Evolutionary conservation across 176 grass and related monocot genomes (phyloP), one percentile per base, ranked within the genome.

Genomic region (Avena eriantha): DNA sequence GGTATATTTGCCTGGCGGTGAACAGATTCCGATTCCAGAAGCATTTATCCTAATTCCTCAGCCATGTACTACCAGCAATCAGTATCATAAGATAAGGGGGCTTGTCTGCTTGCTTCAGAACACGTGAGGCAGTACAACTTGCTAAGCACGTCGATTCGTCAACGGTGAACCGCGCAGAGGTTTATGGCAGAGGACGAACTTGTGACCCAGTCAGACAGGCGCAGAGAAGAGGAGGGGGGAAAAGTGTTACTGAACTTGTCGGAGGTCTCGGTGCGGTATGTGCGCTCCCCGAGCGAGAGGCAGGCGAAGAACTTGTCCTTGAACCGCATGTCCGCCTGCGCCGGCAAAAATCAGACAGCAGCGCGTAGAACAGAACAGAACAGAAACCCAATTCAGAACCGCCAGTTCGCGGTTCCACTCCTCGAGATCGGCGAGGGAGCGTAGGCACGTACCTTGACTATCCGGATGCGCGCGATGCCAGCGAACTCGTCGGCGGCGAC

Each of bases 301-400:
- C 94, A 99, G 19, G 94, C 94, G 84, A 99, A 72, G 92, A 95
- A 99, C 82, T 90, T 93, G 79, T 99, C 97, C 92, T 99, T 94
- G 86, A 96, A 96, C 73, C 77, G 80, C 97, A 99, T 90, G 70
- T 94, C 94, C 45, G 97, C 97, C 97, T 99, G 87, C 21, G 54
- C 15, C 67, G 81, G 6, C 19, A 19, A 10, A 86, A 76, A 80
- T 41, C 45, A 51, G 75, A 57, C 67, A 15, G 5, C 13, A 43
- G 13, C 24, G 1, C 69, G 39, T 41, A 72, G 69, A 88, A 85
- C n/a, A 22, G 76, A 86, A 39, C 36, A 39, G 36, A 41, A 41
- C 39, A 8, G 39, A 41, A 41, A 41, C 39, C 39, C 39, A 41
- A 41, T 41, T 41, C 39, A 0, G 39, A 41, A 76, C 79, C 21